Base-by-base conservation (phyloP, 768 basidiomycete genomes). In the Leucocoprinus leucothites region DNA sequence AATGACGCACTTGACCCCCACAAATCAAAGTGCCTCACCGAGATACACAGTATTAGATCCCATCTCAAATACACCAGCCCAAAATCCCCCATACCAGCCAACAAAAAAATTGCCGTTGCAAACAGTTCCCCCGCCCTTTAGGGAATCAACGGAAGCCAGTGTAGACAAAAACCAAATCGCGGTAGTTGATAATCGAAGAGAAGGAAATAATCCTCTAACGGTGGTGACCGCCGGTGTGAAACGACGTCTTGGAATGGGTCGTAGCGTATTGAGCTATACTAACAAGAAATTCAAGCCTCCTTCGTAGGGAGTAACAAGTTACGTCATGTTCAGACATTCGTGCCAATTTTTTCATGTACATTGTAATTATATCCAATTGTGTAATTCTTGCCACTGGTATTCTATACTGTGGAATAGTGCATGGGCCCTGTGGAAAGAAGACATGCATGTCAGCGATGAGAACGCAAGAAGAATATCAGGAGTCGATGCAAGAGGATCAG, bases 281-380 rank as follows among this genome's bases (percentile, higher is more conserved):
- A 88, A 86, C 66, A 88, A 87, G 68, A 87, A 84, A 68, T 87
- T 86, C 75, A 87, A 85, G 67, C 65, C 72, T n/a, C 84, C 80
- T 38, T 67, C 67, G 43, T 73, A 54, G 69, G n/a, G n/a, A n/a
- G n/a, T n/a, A n/a, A n/a, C n/a, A 34, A 34, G 14, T 13, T 38
- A 13, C 16, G 16, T 38, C 38, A 38, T n/a, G 38, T 38, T 38
- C 13, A 34, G 31, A n/a, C n/a, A n/a, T 31, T 31, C 11, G 11
- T 31, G 5, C 11, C 31, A 31, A 31, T 9, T 21, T 11, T 18
- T 48, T 40, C 31, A 5, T 40, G 36, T 34, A n/a, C 24, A 38
- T 38, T 14, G 22, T 34, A 21, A 50, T 50, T 38, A 31, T 22
- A n/a, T n/a, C n/a, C 25, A 21, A 19, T n/a, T 2, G 40, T 14